Evolutionary conservation across 805 yeast species (phyloP), one percentile per base, ranked within the genome.

Genomic region (Wickerhamomyces queroliae): DNA sequence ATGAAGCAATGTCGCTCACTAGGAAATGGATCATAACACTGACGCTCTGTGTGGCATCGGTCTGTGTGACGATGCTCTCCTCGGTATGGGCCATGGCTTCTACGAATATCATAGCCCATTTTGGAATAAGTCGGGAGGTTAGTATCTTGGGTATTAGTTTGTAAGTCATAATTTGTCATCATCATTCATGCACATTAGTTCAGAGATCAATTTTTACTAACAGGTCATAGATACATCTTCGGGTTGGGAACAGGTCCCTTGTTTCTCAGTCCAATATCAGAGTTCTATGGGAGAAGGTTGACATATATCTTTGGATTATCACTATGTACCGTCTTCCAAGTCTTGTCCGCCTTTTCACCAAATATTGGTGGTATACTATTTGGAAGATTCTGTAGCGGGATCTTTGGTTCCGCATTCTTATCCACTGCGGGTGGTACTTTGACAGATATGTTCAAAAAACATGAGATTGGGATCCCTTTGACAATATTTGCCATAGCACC

Each of bases 361-460:
- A 80, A 79, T 41, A 73, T 78, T 24, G 80, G 78, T 8, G 85
- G 82, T 25, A 62, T 85, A 41, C 58, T 82, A 41, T 74, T 82
- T 34, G 74, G 80, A 37, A 72, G 93, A 46, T 76, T 82, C 47
- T 60, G 81, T 44, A 76, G 80, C 11, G 93, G 93, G 1, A 69
- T 83, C 33, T 80, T 80, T 48, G 89, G 89, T 4, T 79, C 87
- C 37, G 81, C 85, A 3, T 83, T 88, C 30, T 64, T 85, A 47
- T 76, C 82, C 44, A 81, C 83, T 24, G 87, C 88, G 9, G 89
- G 90, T 26, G 95, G 93, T 17, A 71, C 84, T 1, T 64, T 85
- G 33, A 78, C 87, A 10, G 95, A 85, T 58, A 67, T 84, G 41
- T 85, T 78, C 66, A 64, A 64, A 16, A 77, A 78, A 42, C 60